Conservation (phyloP, 139 green algal genomes). For the Spirogloea muscicola region DNA sequence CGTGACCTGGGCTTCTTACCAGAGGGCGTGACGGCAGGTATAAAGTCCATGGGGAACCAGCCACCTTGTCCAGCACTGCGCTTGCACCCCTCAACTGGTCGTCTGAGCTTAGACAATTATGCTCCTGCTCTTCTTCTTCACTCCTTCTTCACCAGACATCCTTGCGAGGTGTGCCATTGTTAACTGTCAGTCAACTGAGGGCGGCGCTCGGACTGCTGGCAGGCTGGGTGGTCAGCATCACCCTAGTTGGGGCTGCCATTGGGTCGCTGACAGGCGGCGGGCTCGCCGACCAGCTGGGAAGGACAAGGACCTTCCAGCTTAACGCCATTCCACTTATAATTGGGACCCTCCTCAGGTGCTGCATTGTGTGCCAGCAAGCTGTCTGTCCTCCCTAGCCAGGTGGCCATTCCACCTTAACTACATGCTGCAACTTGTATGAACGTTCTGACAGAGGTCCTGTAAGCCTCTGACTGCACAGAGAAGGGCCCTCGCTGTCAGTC, state of each 20-base stretch:
- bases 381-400: too few species aligned
- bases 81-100: not conserved
- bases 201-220: not conserved
- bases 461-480: too few species aligned
- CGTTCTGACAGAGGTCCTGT: too few species aligned
- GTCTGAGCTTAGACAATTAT: not conserved
- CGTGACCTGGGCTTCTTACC: constrained; percentile 17
- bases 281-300: constrained; percentile 15
- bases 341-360: constrained; percentile 22
- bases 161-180: not conserved
- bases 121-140: not conserved
- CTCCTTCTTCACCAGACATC: too few species aligned
- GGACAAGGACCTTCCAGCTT: constrained; percentile 31
- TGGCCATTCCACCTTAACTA: too few species aligned
- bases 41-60: not conserved
- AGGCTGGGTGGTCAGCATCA: constrained; percentile 38
- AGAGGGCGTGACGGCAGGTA: too few species aligned
- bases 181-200: not conserved
- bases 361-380: not conserved
- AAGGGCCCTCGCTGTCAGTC: too few species aligned
- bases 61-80: not conserved
- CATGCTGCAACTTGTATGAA: too few species aligned
- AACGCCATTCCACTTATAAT: constrained; percentile 25
- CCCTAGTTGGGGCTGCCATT: constrained; percentile 21
- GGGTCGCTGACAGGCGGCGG: constrained; percentile 11